These are phyloP conservation scores for Aphanomyces invadans DNA, from an alignment of 352 stramenopile species.

Conservation along the genomic window DNA sequence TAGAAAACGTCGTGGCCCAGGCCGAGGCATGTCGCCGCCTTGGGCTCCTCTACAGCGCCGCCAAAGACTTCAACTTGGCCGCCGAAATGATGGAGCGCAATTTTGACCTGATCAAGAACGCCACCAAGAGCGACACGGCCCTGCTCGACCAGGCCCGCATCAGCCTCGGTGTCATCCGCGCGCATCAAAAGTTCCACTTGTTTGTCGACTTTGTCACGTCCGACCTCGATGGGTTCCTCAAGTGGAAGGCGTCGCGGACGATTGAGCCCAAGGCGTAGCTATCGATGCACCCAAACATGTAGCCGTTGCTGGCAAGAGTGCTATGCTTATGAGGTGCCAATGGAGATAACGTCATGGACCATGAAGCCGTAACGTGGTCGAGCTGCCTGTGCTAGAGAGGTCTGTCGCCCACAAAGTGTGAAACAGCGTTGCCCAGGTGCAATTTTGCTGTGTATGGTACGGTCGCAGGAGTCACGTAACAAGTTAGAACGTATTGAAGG, in stretches of 20 bases:
- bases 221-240: slow-evolving; percentile 56
- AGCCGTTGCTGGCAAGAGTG: too few species aligned
- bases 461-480: too few species aligned
- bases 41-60: slow-evolving; percentile 75
- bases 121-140: slow-evolving; percentile 35
- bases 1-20: slow-evolving; percentile 79
- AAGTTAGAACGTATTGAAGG: too few species aligned
- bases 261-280: slow-evolving; percentile 25
- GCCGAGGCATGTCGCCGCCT: slow-evolving; percentile 79
- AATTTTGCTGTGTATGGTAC: too few species aligned
- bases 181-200: slow-evolving; percentile 56
- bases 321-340: too few species aligned
- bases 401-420: too few species aligned
- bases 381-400: too few species aligned
- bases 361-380: too few species aligned
- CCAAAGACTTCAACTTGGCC: slow-evolving; percentile 68
- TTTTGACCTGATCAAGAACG: slow-evolving; percentile 67
- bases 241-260: slow-evolving; percentile 70
- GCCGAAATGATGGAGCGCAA: slow-evolving; percentile 87
- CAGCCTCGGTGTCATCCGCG: slow-evolving; percentile 55
- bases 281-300: not conserved
- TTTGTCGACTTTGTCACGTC: slow-evolving; percentile 59
- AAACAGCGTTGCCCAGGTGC: too few species aligned
- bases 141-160: slow-evolving; percentile 58
- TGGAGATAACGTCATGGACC: too few species aligned